Conservation (phyloP, 306 rosid species). For the Prunus kanzakura region DNA sequence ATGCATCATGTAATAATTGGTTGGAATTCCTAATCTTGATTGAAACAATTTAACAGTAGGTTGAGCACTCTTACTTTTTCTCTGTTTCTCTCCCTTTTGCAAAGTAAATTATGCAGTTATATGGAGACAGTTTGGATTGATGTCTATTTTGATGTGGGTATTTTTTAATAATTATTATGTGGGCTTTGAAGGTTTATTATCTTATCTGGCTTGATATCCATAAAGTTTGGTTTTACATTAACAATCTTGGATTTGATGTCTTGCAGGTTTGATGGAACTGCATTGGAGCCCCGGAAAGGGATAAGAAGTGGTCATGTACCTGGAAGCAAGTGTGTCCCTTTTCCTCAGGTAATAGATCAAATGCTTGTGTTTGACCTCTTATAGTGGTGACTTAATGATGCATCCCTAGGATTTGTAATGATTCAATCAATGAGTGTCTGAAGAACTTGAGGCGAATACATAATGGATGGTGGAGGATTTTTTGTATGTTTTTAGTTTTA, state of each 20-base stretch:
- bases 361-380: neutral
- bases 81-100: neutral
- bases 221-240: neutral
- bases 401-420: neutral
- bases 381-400: neutral
- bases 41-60: neutral
- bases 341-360: conserved; percentile 50
- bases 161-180: neutral
- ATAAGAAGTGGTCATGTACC: conserved; percentile 93
- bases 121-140: neutral
- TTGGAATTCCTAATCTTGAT: neutral
- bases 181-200: neutral
- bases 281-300: conserved; percentile 83
- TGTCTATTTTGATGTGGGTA: neutral
- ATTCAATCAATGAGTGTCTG: neutral
- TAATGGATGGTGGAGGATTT: neutral
- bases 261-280: conserved; percentile 77
- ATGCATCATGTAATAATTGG: neutral
- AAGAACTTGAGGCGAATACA: neutral
- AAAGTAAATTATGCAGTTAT: neutral
- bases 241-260: conserved; percentile 23
- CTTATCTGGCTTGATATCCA: neutral
- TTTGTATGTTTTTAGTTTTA: neutral
- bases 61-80: neutral
- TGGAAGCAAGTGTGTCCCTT: conserved; percentile 86